Conservation (phyloP, 306 rosid genomes). For the Cyclanthera cordifolia region DNA sequence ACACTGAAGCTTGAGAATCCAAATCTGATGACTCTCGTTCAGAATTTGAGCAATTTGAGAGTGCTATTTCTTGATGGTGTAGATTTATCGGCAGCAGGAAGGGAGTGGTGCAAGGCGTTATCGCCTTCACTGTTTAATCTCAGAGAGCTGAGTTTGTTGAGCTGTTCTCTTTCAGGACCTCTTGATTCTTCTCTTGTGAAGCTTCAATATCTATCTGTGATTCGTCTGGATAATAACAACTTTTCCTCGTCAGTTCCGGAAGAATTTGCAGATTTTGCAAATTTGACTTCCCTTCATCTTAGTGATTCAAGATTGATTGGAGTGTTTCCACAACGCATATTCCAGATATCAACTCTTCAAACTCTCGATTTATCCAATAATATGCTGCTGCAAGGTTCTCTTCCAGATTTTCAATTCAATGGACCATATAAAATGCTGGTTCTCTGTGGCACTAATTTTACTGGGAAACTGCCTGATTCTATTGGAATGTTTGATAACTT, state of each 20-base stretch:
- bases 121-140: conserved; percentile 21
- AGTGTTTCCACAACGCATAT: conserved; percentile 16
- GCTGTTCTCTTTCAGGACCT: conserved; percentile 20
- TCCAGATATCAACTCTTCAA: conserved; percentile 14
- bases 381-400: conserved; percentile 2
- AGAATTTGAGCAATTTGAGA: conserved; percentile 21
- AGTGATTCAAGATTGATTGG: background rate
- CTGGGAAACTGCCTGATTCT: conserved; percentile 17
- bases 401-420: conserved; percentile 16
- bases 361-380: conserved; percentile 6
- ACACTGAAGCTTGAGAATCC: conserved; percentile 13
- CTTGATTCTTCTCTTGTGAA: conserved; percentile 8
- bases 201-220: conserved; percentile 20
- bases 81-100: conserved; percentile 20
- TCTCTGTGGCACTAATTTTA: conserved; percentile 3
- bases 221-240: background rate
- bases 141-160: conserved; percentile 20
- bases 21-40: background rate
- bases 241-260: conserved; percentile 15
- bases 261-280: conserved; percentile 12
- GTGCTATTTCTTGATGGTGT: conserved; percentile 40
- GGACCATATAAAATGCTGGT: conserved; percentile 7
- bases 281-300: conserved; percentile 20
- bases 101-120: conserved; percentile 31
- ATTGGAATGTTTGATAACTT: conserved; percentile 15